These are phyloP conservation scores for Metrosideros polymorpha DNA, from an alignment of 441 rosid species.

Conservation along the genomic window DNA sequence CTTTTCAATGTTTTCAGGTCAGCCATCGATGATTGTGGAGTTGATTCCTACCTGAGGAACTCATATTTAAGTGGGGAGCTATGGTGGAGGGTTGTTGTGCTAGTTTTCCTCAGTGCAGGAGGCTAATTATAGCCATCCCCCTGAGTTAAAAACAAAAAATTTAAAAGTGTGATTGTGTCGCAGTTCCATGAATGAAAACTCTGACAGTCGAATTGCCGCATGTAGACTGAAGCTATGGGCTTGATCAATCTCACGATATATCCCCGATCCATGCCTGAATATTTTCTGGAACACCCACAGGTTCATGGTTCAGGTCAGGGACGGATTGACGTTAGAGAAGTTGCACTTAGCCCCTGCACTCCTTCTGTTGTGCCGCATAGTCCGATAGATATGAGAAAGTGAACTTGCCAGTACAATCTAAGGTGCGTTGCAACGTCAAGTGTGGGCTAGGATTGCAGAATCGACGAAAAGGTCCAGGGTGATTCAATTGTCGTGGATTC, in stretches of 20 bases:
- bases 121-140: neutral
- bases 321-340: neutral
- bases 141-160: neutral
- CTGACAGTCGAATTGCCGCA: neutral
- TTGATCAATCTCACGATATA: neutral
- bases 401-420: neutral
- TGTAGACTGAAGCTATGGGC: neutral
- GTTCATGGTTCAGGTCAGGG: neutral
- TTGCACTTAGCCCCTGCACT: neutral
- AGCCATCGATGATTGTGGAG: neutral
- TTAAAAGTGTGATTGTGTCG: neutral
- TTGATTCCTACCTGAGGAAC: neutral
- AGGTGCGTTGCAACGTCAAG: neutral
- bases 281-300: neutral
- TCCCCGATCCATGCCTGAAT: neutral
- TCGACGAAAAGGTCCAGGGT: neutral
- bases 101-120: neutral
- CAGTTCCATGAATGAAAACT: neutral
- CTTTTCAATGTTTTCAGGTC: neutral
- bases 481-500: neutral
- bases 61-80: neutral
- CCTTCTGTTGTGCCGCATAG: neutral
- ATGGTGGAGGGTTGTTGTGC: neutral
- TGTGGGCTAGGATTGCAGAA: neutral
- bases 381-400: neutral